Evolutionary conservation across 192 early-diverging fungal genomes (phyloP), one percentile per base, ranked within the genome.

Genomic region (Coemansia brasiliensis): DNA sequence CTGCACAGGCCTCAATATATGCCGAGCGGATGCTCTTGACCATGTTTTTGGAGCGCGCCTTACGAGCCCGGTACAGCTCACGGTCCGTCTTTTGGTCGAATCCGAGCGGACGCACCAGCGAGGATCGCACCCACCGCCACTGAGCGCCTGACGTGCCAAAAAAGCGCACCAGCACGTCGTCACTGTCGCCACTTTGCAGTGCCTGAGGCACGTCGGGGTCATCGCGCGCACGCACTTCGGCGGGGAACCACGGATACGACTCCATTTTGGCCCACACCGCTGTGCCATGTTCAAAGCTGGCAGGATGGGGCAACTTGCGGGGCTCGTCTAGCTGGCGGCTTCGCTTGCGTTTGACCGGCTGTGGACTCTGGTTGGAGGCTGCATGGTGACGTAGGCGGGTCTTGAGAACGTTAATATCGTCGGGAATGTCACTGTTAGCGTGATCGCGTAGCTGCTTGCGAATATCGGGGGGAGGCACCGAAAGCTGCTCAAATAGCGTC

Each of bases 171-270:
- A 81, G 69, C 21, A 37, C 52, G 20, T 53, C 52, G 6, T 32
- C 17, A 2, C 18, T 35, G 10, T 35, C 32, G 32, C 32, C 32
- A 10, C 32, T 35, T 10, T 9, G 32, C 32, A 35, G 32, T 10
- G 32, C 32, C 6, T 65, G 42, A 0, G 80, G 74, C 1, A 72
- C 67, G 1, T 43, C 39, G 0, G 39, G 20, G 42, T 59, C 63
- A 3, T 40, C 43, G 20, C 62, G 43, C 17, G 53, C 45, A 20
- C 55, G 60, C 39, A 69, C 56, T 17, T 74, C 68, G 10, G 71
- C 75, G 0, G 81, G 81, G 32, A 79, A 79, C 75, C 75, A 79
- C 35, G 81, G 72, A 8, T 59, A 74, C 25, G 58, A 64, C 12
- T 55, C 37, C 55, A 65, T 67, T 35, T 74, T 74, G 5, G 72